Conservation (phyloP, 768 basidiomycete species). For the Lyophyllum shimeji region DNA sequence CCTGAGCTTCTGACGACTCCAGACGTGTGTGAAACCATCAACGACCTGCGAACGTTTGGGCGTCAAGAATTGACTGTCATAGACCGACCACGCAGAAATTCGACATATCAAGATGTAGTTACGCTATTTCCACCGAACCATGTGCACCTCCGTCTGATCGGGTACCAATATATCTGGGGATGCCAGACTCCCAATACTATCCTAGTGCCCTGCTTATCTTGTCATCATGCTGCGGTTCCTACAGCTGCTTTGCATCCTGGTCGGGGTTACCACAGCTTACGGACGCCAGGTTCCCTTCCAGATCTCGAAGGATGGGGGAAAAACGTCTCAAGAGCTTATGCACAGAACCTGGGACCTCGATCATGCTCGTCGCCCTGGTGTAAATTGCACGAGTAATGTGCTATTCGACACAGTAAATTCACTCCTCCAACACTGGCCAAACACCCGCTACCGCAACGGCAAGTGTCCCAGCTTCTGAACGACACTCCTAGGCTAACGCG, state of each 20-base stretch:
- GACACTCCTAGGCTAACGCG: neutral
- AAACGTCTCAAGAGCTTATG: constrained; percentile 4
- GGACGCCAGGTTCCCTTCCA: constrained; percentile 7
- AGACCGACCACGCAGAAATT: neutral
- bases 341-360: constrained; percentile 7
- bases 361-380: constrained; percentile 10
- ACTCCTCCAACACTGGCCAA: constrained; percentile 38
- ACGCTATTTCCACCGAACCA: neutral
- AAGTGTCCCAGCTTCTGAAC: neutral
- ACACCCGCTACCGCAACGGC: constrained; percentile 37
- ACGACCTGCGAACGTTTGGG: too few relatives aligned
- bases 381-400: constrained; percentile 25
- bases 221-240: neutral
- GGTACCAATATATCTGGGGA: too few relatives aligned
- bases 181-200: neutral
- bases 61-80: too few relatives aligned
- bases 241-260: neutral
- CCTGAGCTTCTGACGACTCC: too few relatives aligned
- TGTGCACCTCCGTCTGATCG: neutral
- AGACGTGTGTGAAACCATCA: too few relatives aligned
- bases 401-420: constrained; percentile 33
- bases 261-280: neutral
- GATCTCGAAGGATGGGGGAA: neutral
- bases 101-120: neutral
- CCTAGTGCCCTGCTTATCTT: too few relatives aligned